Evolutionary conservation across 1,139 yeast genomes (phyloP).

Genomic region (Debaryomyces fabryi): DNA sequence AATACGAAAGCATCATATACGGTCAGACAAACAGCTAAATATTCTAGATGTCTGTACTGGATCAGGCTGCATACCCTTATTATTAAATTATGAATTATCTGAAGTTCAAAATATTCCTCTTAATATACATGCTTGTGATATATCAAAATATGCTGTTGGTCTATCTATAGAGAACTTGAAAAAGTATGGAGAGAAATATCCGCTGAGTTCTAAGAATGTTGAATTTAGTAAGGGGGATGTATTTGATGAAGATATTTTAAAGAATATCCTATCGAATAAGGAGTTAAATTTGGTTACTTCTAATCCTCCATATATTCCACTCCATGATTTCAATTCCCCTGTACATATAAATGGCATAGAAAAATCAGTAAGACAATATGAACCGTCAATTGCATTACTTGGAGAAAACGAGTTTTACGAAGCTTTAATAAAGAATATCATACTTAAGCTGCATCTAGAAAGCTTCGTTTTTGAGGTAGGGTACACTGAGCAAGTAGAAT

Average conservation of each 20-base stretch:
- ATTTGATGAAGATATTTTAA: slow-evolving; percentile 8
- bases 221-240: neutral
- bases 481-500: slow-evolving; percentile 35
- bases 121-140: slow-evolving; percentile 57
- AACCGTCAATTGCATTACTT: slow-evolving; percentile 75
- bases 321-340: slow-evolving; percentile 37
- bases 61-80: slow-evolving; percentile 80
- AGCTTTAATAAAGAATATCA: slow-evolving; percentile 50
- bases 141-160: slow-evolving; percentile 54
- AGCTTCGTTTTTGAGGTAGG: slow-evolving; percentile 50
- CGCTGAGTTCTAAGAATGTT: slow-evolving; percentile 10
- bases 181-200: slow-evolving; percentile 10
- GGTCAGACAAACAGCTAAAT: slow-evolving; percentile 15
- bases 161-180: slow-evolving; percentile 52
- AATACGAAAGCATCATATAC: slow-evolving; percentile 17
- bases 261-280: slow-evolving; percentile 4
- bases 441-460: slow-evolving; percentile 36
- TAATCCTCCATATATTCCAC: slow-evolving; percentile 89
- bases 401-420: slow-evolving; percentile 76
- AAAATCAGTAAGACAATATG: slow-evolving; percentile 66
- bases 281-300: slow-evolving; percentile 61
- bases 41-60: slow-evolving; percentile 87
- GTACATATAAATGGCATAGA: slow-evolving; percentile 43
- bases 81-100: slow-evolving; percentile 39
- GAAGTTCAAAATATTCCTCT: slow-evolving; percentile 16